phyloP scores from a whole-genome alignment of 2,329 filamentous ascomycete species.

The Sporothrix schenckii region DNA sequence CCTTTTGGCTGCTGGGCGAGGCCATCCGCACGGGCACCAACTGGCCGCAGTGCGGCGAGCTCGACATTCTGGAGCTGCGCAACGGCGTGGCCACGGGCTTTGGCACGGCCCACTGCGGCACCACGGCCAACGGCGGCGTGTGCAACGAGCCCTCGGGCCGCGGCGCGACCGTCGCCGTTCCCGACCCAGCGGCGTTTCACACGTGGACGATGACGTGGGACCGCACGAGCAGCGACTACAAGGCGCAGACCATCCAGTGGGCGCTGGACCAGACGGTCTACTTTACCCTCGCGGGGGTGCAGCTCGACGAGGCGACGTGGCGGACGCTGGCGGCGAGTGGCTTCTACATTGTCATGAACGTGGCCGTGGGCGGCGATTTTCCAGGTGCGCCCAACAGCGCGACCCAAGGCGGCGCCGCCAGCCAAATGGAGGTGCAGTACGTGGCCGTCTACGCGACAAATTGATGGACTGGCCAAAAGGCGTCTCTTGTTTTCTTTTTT shows the following conservation, averaged over 20 bases:
- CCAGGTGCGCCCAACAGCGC: conserved; percentile 49
- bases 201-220: conserved; percentile 55
- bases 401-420: conserved; percentile 37
- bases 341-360: conserved; percentile 55
- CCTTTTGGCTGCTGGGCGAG: conserved; percentile 61
- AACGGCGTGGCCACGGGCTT: conserved; percentile 53
- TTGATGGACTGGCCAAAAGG: background rate
- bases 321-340: conserved; percentile 52
- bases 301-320: conserved; percentile 52
- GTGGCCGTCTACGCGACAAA: conserved; percentile 39
- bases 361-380: conserved; percentile 56
- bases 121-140: conserved; percentile 47
- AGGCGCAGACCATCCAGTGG: conserved; percentile 54
- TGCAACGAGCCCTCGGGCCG: conserved; percentile 57
- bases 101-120: conserved; percentile 58
- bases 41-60: conserved; percentile 60
- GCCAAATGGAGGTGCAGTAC: conserved; percentile 41
- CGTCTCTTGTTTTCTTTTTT: background rate
- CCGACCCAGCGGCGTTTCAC: conserved; percentile 50
- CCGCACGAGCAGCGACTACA: conserved; percentile 50
- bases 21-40: conserved; percentile 50
- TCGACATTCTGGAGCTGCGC: conserved; percentile 61
- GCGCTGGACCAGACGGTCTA: conserved; percentile 49
- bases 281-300: conserved; percentile 49
- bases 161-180: conserved; percentile 44